Evolutionary conservation across 495 filamentous ascomycete genomes (phyloP).

Genomic region (Achaetomiella virescens): DNA sequence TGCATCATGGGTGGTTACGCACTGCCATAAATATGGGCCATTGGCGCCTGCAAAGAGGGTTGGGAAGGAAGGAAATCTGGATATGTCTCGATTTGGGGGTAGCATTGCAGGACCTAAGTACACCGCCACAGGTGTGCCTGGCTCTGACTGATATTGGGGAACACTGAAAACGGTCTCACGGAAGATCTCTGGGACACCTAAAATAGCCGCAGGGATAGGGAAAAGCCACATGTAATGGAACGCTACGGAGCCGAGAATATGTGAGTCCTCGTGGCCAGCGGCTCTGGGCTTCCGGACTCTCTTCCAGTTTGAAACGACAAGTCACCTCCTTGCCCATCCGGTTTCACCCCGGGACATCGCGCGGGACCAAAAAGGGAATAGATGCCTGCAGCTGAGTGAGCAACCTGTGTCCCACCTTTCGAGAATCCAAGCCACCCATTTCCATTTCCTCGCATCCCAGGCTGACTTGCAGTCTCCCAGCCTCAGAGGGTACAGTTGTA

Average conservation of each 20-base stretch:
- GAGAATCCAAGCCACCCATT: neutral
- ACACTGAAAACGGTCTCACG: too few species aligned
- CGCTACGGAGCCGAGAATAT: neutral
- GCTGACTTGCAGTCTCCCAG: neutral
- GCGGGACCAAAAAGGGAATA: too few species aligned
- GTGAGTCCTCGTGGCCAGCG: neutral
- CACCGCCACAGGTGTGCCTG: too few species aligned
- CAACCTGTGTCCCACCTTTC: neutral
- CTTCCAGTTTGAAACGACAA: constrained; percentile 1
- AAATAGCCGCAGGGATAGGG: neutral
- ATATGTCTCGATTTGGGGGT: too few species aligned
- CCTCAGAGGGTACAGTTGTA: neutral
- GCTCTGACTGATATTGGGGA: too few species aligned
- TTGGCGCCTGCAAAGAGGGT: too few species aligned
- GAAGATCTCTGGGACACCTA: neutral
- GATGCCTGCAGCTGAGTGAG: neutral
- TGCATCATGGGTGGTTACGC: too few species aligned
- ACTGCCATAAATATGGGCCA: too few species aligned
- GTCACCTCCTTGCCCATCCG: neutral
- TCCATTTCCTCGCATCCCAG: neutral
- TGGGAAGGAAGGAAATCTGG: too few species aligned
- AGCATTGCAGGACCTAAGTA: too few species aligned
- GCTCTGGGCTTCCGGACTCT: neutral
- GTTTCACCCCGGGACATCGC: neutral
- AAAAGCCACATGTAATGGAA: neutral